A percentile compares a stretch with the other conserved stretches of the same genome.
Conservation (phyloP, 2,329 filamentous ascomycete genomes). For the Phoma herbarum region DNA sequence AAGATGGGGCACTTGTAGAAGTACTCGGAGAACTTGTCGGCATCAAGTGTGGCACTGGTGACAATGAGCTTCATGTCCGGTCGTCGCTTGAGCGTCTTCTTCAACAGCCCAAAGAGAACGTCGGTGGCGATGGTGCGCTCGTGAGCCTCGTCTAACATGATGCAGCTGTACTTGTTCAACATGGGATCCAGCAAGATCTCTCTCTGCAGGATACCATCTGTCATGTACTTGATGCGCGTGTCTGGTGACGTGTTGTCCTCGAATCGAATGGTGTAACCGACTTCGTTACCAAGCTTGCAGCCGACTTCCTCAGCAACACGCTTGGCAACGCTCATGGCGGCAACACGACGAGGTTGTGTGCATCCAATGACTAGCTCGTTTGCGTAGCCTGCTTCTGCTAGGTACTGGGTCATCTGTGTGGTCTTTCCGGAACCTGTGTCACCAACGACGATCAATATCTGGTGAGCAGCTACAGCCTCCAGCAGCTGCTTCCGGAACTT, state of each 20-base stretch:
- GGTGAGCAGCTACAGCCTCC: constrained; percentile 85
- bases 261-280: constrained; percentile 98
- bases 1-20: constrained; percentile 97
- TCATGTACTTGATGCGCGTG: constrained; percentile 99
- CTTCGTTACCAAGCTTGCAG: constrained; percentile 88
- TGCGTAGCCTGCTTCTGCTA: constrained; percentile 90
- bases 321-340: constrained; percentile 97
- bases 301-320: constrained; percentile 98
- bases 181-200: constrained; percentile 97
- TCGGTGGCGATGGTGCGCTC: constrained; percentile 97
- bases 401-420: constrained; percentile 92
- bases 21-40: constrained; percentile 96
- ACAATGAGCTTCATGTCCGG: constrained; percentile 97
- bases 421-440: constrained; percentile 98
- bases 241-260: constrained; percentile 90
- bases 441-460: constrained; percentile 93
- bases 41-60: constrained; percentile 97
- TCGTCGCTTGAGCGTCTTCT: constrained; percentile 83
- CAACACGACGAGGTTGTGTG: constrained; percentile 95
- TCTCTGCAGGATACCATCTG: constrained; percentile 95
- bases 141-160: constrained; percentile 98
- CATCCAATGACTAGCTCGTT: constrained; percentile 92
- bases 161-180: constrained; percentile 91
- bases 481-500: constrained; percentile 88
- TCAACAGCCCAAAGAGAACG: constrained; percentile 95